Conservation (phyloP, 192 early-diverging fungal genomes). For the Podila clonocystis region DNA sequence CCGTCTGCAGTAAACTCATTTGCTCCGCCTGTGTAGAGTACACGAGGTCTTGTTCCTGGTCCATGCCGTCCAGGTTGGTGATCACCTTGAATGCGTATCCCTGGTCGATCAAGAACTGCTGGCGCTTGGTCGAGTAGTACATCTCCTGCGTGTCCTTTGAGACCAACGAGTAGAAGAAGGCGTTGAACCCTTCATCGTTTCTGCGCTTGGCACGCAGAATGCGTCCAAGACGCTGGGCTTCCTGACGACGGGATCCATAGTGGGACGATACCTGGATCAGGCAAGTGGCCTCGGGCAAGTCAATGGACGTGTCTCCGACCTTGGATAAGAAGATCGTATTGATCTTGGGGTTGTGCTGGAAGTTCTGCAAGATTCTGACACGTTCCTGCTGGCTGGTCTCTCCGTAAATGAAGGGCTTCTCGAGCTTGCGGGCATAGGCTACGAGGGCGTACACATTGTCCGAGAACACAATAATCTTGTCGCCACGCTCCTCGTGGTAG, state of each 20-base stretch:
- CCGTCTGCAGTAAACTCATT: conserved; percentile 85
- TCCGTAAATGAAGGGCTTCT: conserved; percentile 91
- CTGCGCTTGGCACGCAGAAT: conserved; percentile 95
- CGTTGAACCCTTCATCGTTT: conserved; percentile 95
- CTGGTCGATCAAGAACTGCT: conserved; percentile 99
- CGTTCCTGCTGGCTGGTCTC: conserved; percentile 90
- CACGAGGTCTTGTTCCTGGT: conserved; percentile 77
- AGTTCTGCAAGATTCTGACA: conserved; percentile 91
- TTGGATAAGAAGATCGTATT: conserved; percentile 92
- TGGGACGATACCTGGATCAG: conserved; percentile 99
- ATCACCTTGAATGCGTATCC: conserved; percentile 99
- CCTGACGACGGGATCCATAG: conserved; percentile 97
- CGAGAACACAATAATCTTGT: conserved; percentile 99
- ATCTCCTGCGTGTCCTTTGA: conserved; percentile 98
- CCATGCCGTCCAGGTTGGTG: conserved; percentile 94
- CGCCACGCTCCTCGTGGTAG: conserved; percentile 91
- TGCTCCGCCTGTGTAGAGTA: conserved; percentile 80
- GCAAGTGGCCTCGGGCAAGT: conserved; percentile 97
- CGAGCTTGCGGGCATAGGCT: conserved; percentile 87
- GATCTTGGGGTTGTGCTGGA: conserved; percentile 89
- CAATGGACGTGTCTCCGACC: conserved; percentile 99
- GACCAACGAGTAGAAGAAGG: conserved; percentile 99
- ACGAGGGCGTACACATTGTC: conserved; percentile 97
- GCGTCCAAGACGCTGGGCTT: conserved; percentile 95
- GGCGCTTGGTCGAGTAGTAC: conserved; percentile 97